Evolutionary conservation across 1,284 basidiomycete species (phyloP).

Genomic region (Malassezia dermatis): DNA sequence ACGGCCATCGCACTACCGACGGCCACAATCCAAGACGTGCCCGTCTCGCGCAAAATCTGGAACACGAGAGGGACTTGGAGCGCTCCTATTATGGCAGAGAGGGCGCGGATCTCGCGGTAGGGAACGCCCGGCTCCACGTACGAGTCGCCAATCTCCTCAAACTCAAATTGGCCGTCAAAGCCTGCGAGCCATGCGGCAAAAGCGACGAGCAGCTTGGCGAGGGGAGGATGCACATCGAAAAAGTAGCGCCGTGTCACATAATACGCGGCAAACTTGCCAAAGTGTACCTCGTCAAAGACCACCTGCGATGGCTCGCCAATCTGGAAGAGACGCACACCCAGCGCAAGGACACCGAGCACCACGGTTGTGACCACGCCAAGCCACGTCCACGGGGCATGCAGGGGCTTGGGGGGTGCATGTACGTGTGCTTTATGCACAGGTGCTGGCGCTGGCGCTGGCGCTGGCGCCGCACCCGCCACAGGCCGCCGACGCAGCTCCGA

Average conservation of each 20-base stretch:
- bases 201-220: slow-evolving; percentile 52
- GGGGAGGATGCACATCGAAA: slow-evolving; percentile 97
- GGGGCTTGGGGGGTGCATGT: neutral
- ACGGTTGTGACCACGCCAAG: slow-evolving; percentile 11
- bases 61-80: slow-evolving; percentile 84
- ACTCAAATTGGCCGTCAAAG: slow-evolving; percentile 84
- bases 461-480: neutral
- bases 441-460: neutral
- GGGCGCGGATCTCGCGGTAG: slow-evolving; percentile 80
- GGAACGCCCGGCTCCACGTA: slow-evolving; percentile 79
- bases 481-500: neutral
- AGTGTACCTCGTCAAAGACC: slow-evolving; percentile 48
- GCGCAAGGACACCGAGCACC: slow-evolving; percentile 24
- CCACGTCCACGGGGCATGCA: neutral
- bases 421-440: neutral
- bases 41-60: slow-evolving; percentile 92
- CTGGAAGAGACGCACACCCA: slow-evolving; percentile 26
- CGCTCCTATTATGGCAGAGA: slow-evolving; percentile 81
- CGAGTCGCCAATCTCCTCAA: slow-evolving; percentile 89
- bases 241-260: slow-evolving; percentile 69
- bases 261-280: slow-evolving; percentile 47
- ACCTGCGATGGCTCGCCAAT: slow-evolving; percentile 37
- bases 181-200: slow-evolving; percentile 91
- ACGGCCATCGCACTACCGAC: slow-evolving; percentile 76
- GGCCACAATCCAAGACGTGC: slow-evolving; percentile 78